Evolutionary conservation across 2,329 filamentous ascomycete genomes (phyloP).

Genomic region (Stylonectria norvegica): DNA sequence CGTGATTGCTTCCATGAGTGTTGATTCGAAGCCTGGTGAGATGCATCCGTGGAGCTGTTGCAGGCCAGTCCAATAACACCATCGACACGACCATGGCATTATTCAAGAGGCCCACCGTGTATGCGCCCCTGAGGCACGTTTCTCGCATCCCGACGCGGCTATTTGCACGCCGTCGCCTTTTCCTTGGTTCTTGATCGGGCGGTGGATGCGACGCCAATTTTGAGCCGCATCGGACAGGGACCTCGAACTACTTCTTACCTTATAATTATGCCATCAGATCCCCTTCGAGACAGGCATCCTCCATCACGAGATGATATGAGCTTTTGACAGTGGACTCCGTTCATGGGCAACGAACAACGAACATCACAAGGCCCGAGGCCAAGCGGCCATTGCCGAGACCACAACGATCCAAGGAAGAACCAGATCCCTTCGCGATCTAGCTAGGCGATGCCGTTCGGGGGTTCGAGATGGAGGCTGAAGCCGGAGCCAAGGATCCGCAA

Average conservation of each 20-base stretch:
- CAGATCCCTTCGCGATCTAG: neutral
- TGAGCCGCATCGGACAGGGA: neutral
- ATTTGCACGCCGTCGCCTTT: neutral
- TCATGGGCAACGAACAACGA: neutral
- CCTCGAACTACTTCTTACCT: neutral
- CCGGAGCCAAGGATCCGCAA: too few relatives aligned
- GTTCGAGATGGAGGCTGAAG: too few relatives aligned
- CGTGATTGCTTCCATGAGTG: neutral
- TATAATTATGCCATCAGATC: constrained; percentile 1
- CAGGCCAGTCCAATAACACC: neutral
- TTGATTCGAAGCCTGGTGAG: neutral
- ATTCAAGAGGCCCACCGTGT: neutral
- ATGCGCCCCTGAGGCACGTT: neutral
- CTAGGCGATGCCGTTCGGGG: neutral
- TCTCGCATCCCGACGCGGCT: neutral
- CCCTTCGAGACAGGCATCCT: neutral
- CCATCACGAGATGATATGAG: neutral
- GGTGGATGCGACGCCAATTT: neutral
- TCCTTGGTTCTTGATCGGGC: neutral
- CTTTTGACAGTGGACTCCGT: neutral
- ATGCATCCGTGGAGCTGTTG: neutral
- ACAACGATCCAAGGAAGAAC: neutral
- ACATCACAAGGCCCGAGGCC: neutral
- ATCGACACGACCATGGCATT: neutral
- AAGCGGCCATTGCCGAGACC: neutral